phyloP scores from a whole-genome alignment of 805 yeast genomes.

The Wickerhamiella nectarea region DNA sequence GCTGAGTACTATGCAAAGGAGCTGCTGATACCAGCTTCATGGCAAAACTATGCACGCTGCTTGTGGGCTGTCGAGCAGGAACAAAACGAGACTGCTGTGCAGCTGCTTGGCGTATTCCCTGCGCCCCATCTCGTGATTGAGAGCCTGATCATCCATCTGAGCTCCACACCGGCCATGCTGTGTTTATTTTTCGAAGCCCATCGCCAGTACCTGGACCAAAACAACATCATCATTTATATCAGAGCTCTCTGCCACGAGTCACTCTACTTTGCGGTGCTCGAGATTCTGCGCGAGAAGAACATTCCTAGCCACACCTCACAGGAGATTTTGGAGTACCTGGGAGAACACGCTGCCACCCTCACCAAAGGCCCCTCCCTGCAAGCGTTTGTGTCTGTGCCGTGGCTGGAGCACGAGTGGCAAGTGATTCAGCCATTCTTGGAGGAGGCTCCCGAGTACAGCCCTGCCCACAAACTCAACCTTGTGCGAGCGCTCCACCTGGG shows the following conservation, averaged over 20 bases:
- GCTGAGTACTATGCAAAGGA: slow-evolving; percentile 8
- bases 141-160: neutral
- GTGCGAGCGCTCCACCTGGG: slow-evolving; percentile 11
- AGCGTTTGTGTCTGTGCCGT: slow-evolving; percentile 8
- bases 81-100: neutral
- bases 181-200: slow-evolving; percentile 6
- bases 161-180: slow-evolving; percentile 2
- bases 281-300: neutral
- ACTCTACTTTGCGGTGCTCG: neutral
- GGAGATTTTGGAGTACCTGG: slow-evolving; percentile 3
- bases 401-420: slow-evolving; percentile 8
- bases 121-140: slow-evolving; percentile 4
- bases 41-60: slow-evolving; percentile 7
- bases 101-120: neutral
- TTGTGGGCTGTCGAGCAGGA: slow-evolving; percentile 8
- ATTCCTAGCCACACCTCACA: neutral
- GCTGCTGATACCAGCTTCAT: slow-evolving; percentile 2
- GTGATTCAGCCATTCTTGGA: slow-evolving; percentile 3
- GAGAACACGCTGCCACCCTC: slow-evolving; percentile 1
- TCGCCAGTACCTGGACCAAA: slow-evolving; percentile 5
- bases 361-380: neutral
- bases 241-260: neutral
- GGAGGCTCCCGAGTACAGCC: neutral
- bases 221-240: neutral
- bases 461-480: slow-evolving; percentile 9